Conservation (phyloP, 495 filamentous ascomycete genomes). For the Annulohypoxylon maeteangense region DNA sequence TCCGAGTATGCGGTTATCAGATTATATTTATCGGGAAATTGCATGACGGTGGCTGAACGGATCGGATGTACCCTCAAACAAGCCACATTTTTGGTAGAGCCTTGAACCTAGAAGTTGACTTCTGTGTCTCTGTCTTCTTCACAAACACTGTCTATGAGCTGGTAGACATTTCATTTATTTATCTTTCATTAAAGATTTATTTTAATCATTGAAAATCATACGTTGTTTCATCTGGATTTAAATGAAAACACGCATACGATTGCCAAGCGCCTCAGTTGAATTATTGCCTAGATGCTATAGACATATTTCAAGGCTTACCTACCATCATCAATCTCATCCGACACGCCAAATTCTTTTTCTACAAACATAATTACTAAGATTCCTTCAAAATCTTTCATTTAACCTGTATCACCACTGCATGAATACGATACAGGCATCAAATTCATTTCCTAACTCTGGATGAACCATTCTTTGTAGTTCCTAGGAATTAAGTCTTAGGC, state of each 20-base stretch:
- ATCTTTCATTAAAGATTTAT: background rate
- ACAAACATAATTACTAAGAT: too few species aligned
- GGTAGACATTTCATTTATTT: conserved; percentile 8
- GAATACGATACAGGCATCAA: background rate
- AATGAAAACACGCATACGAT: conserved; percentile 2
- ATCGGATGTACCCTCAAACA: background rate
- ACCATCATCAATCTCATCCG: background rate
- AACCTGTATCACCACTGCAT: background rate
- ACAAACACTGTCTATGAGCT: conserved; percentile 5
- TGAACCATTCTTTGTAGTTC: background rate
- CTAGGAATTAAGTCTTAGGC: background rate
- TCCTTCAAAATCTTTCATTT: background rate
- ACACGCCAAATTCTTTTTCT: background rate
- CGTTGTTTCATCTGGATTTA: background rate
- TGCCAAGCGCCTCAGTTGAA: background rate
- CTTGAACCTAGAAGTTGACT: background rate
- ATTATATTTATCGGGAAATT: background rate
- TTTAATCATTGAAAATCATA: background rate
- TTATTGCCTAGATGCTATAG: background rate
- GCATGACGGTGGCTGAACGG: background rate
- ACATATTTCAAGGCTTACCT: background rate
- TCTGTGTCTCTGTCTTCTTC: background rate
- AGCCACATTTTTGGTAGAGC: background rate
- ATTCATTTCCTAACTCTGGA: background rate
- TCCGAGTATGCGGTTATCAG: background rate